Conservation (phyloP, 495 filamentous ascomycete genomes). For the Aspergillus hancockii region DNA sequence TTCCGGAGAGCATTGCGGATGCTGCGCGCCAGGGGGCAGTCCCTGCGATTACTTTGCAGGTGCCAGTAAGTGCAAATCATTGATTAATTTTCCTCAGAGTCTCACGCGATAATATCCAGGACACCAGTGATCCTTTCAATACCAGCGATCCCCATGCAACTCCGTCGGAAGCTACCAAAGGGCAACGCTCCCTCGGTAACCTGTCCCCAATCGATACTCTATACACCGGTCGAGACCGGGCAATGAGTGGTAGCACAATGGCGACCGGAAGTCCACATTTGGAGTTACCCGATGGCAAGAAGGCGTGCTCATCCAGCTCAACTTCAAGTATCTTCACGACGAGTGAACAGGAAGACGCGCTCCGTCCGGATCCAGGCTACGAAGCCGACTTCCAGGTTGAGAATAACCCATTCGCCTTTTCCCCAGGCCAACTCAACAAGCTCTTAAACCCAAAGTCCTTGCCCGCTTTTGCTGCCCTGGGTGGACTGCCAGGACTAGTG, state of each 20-base stretch:
- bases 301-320: constrained; percentile 5
- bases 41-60: too few species aligned
- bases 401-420: constrained; percentile 19
- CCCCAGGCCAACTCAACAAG: constrained; percentile 22
- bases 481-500: constrained; percentile 10
- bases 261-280: constrained; percentile 15
- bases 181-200: constrained; percentile 16
- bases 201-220: constrained; percentile 13
- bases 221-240: constrained; percentile 17
- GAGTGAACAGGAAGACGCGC: constrained; percentile 14
- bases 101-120: neutral
- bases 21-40: too few species aligned
- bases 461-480: constrained; percentile 7
- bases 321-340: constrained; percentile 14
- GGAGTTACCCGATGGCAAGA: constrained; percentile 7
- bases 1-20: too few species aligned
- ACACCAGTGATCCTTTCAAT: neutral
- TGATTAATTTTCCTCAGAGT: neutral
- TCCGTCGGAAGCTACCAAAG: neutral
- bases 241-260: constrained; percentile 24
- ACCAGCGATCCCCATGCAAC: neutral
- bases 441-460: constrained; percentile 18
- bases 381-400: constrained; percentile 13
- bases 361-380: constrained; percentile 13
- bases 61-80: too few species aligned